phyloP scores from a whole-genome alignment of 164 flowering plant genomes.

The Sextonia rubra region DNA sequence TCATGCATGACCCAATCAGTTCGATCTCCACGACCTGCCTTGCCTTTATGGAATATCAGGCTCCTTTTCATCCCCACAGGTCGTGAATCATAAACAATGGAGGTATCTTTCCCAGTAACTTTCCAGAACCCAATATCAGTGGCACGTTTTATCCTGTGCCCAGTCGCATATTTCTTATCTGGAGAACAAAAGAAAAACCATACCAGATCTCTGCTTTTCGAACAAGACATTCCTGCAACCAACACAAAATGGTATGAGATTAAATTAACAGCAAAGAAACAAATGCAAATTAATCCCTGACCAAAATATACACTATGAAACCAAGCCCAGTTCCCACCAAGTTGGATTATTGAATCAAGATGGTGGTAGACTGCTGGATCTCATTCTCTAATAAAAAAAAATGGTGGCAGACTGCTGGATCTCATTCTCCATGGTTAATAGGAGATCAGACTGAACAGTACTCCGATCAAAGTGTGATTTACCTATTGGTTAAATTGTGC shows the following conservation, averaged over 20 bases:
- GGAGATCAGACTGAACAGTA: too few relatives aligned
- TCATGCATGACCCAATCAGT: constrained; percentile 91
- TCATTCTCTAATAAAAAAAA: too few relatives aligned
- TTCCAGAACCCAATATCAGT: constrained; percentile 82
- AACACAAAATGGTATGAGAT: neutral
- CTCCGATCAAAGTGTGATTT: too few relatives aligned
- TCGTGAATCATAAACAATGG: constrained; percentile 27
- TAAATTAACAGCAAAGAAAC: neutral
- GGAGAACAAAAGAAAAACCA: constrained; percentile 87
- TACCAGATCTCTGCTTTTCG: constrained; percentile 51
- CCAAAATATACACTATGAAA: neutral
- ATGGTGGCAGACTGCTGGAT: too few relatives aligned
- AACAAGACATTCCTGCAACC: constrained; percentile 45
- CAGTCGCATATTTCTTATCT: constrained; percentile 57
- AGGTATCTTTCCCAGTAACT: constrained; percentile 74
- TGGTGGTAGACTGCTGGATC: too few relatives aligned
- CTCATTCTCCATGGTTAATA: too few relatives aligned
- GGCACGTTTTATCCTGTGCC: constrained; percentile 55
- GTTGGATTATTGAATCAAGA: neutral
- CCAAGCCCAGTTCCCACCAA: neutral
- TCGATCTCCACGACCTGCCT: constrained; percentile 51
- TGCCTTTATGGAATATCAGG: constrained; percentile 59
- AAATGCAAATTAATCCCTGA: neutral
- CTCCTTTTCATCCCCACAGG: constrained; percentile 66
- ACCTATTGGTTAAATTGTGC: too few relatives aligned